Evolutionary conservation across 2,329 filamentous ascomycete genomes (phyloP).

Genomic region (Clarireedia monteithiana): DNA sequence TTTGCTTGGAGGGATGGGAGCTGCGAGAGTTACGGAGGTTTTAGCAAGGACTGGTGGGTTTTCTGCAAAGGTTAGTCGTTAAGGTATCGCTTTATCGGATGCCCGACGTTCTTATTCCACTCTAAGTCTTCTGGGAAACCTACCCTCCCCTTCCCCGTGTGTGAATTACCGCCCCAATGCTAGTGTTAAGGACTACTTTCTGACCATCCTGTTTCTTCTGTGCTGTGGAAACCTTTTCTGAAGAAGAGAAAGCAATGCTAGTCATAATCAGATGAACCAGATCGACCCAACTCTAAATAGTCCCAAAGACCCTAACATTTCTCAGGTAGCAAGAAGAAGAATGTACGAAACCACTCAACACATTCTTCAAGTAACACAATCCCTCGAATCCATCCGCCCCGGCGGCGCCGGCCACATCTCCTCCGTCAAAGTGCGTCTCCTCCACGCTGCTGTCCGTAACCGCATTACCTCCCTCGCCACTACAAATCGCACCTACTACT

Average conservation of each 20-base stretch:
- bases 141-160: no score
- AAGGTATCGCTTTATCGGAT: no score
- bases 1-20: slow-evolving; percentile 63
- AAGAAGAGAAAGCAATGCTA: no score
- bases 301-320: neutral
- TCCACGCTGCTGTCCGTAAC: slow-evolving; percentile 60
- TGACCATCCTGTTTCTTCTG: no score
- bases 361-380: slow-evolving; percentile 62
- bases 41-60: slow-evolving; percentile 69
- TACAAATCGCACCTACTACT: slow-evolving; percentile 54
- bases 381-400: slow-evolving; percentile 57
- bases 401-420: slow-evolving; percentile 58
- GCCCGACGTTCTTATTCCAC: neutral
- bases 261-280: no score
- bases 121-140: no score
- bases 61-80: slow-evolving; percentile 38
- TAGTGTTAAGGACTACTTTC: no score
- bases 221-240: no score
- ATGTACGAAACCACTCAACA: slow-evolving; percentile 69
- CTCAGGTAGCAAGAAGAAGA: slow-evolving; percentile 51
- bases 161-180: no score
- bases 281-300: neutral
- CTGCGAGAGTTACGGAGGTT: slow-evolving; percentile 66
- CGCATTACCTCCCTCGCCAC: slow-evolving; percentile 53
- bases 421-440: slow-evolving; percentile 58